These are phyloP conservation scores for Penicilliopsis zonata DNA, from an alignment of 495 filamentous ascomycete species.

Conservation along the genomic window DNA sequence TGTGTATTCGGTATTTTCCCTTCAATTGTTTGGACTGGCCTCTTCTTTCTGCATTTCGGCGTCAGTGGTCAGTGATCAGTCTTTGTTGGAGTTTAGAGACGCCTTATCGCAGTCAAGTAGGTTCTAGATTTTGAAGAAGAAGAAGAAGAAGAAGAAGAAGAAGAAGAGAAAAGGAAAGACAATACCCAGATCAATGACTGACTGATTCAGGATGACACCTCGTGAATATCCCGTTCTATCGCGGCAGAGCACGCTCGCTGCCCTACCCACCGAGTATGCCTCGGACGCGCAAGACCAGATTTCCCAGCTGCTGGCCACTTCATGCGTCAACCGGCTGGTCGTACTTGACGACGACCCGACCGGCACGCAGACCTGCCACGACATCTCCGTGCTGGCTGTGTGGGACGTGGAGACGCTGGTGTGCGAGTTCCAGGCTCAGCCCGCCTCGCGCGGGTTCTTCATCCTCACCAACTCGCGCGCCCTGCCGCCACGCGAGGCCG, in stretches of 20 bases:
- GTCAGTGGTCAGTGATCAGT: too few relatives aligned
- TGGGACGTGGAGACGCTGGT: conserved; percentile 32
- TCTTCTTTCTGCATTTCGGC: too few relatives aligned
- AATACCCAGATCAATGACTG: too few relatives aligned
- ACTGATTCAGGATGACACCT: conserved; percentile 15
- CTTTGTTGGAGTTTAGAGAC: too few relatives aligned
- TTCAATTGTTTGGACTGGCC: too few relatives aligned
- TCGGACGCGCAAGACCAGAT: conserved; percentile 23
- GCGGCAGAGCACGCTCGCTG: conserved; percentile 16
- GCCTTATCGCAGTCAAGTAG: too few relatives aligned
- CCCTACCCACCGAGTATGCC: conserved; percentile 21
- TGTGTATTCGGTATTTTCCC: too few relatives aligned
- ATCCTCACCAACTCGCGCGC: conserved; percentile 46
- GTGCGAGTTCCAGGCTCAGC: conserved; percentile 23
- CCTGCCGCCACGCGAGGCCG: conserved; percentile 29
- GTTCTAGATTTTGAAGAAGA: too few relatives aligned
- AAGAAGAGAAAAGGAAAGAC: too few relatives aligned
- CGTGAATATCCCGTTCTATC: conserved; percentile 16
- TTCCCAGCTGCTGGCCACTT: conserved; percentile 17
- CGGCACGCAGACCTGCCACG: conserved; percentile 45
- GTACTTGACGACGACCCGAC: conserved; percentile 45
- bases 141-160: too few relatives aligned
- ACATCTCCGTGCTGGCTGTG: conserved; percentile 42
- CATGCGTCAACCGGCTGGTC: conserved; percentile 25
- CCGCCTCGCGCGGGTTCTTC: conserved; percentile 38